phyloP scores from a whole-genome alignment of 2,329 filamentous ascomycete species.

The Phyllosticta citrichinensis region DNA sequence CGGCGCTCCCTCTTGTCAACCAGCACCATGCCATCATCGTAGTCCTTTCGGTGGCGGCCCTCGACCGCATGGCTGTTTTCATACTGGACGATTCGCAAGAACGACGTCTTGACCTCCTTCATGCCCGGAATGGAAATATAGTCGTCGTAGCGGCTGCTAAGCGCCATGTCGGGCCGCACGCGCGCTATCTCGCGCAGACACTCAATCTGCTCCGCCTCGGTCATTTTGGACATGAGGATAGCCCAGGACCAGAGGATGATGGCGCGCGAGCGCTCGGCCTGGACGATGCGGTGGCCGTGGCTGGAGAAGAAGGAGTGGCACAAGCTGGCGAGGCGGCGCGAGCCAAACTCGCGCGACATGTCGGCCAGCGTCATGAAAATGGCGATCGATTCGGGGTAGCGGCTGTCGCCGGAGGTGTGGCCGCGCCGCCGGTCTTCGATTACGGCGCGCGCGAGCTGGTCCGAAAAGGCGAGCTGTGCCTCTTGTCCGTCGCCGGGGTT shows the following conservation, averaged over 20 bases:
- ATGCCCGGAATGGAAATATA: background rate
- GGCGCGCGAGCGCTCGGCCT: background rate
- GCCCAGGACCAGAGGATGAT: conserved; percentile 6
- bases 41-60: background rate
- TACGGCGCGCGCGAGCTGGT: background rate
- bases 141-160: background rate
- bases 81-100: background rate
- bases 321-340: background rate
- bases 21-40: background rate
- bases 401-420: background rate
- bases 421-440: background rate
- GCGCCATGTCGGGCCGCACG: background rate
- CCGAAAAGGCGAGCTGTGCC: background rate
- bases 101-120: background rate
- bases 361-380: conserved; percentile 4
- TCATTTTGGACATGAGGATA: background rate
- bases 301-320: background rate
- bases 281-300: background rate
- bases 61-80: background rate
- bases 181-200: background rate
- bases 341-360: conserved; percentile 1
- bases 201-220: background rate
- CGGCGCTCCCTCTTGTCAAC: background rate
- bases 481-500: background rate
- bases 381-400: background rate